Base-by-base conservation (phyloP, 2,329 filamentous ascomycete genomes). In the Phyllosticta citribraziliensis region DNA sequence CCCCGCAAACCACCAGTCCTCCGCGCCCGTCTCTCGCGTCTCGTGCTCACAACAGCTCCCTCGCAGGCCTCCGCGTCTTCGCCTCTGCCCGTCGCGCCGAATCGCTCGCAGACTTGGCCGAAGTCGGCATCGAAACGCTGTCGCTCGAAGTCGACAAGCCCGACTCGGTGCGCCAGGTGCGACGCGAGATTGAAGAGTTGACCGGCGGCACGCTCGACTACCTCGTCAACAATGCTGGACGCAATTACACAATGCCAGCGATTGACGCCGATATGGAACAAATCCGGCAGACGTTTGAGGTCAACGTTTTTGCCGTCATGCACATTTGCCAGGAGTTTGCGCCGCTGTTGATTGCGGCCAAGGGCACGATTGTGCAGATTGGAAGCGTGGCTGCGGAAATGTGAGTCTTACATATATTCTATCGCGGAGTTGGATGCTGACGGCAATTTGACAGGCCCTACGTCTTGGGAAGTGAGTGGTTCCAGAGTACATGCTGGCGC, bases 301-400 rank as follows among this genome's bases (percentile, higher is more conserved):
- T 78, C 20, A 85, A 86, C 63, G 72, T 85, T 55, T 82, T 84
- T 68, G 74, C 76, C 2, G 79, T 84, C 10, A 84, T 86, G 74
- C 70, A 72, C 17, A 80, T 85, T 69, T 83, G 81, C 70, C 76
- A 83, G 65, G 75, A 75, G 2, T 85, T 85, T 66, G 71, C 78
- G 5, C 82, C 82, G 1, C 73, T 85, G 6, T 71, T 85, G 10
- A 76, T 80, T 40, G 71, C 71, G 24, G 70, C 76, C 2, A 74
- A 75, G 60, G 75, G 75, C 9, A 77, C 75, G 0, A 78, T 79
- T 51, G 76, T 78, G 6, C 73, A 75, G 63, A 79, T 78, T 11
- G 78, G 77, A 0, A 74, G 70, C 8, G 55, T 80, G 24, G 78
- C 78, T 0, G 78, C 68, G 9, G 67, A 78, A 1, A 76, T 76